These are phyloP conservation scores for Myxozyma lipomycoides DNA, from an alignment of 805 yeast genomes.

Conservation along the genomic window DNA sequence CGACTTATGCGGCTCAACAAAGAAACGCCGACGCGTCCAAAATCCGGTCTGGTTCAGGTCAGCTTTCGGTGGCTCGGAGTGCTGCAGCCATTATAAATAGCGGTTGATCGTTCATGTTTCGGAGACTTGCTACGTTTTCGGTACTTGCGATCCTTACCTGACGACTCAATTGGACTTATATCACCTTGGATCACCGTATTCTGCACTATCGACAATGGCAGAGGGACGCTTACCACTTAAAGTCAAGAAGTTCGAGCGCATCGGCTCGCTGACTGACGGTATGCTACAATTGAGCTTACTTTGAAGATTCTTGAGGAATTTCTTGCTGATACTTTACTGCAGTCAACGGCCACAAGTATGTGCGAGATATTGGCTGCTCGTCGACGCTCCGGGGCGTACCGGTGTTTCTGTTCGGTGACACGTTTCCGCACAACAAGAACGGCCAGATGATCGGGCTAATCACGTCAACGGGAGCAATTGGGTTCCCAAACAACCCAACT, in stretches of 20 bases:
- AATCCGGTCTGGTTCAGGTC: too few species aligned
- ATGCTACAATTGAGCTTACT: not conserved
- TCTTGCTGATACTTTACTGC: not conserved
- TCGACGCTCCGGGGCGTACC: constrained; percentile 13
- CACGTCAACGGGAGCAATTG: constrained; percentile 24
- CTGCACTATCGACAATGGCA: constrained; percentile 1
- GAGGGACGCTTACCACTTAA: constrained; percentile 17
- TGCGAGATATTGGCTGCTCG: constrained; percentile 27
- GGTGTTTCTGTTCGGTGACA: constrained; percentile 25
- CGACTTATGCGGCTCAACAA: too few species aligned
- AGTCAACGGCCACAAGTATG: constrained; percentile 24
- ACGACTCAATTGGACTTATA: not conserved
- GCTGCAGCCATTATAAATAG: too few species aligned
- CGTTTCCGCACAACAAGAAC: constrained; percentile 19
- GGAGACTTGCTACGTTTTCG: too few species aligned
- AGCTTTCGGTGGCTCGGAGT: too few species aligned
- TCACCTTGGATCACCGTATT: not conserved
- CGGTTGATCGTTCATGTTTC: too few species aligned
- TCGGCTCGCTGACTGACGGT: constrained; percentile 27
- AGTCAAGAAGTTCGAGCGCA: constrained; percentile 23
- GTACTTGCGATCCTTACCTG: too few species aligned
- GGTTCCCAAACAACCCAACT: constrained; percentile 17
- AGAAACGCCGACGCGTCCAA: too few species aligned
- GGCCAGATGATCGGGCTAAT: constrained; percentile 26
- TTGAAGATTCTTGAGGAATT: not conserved